Conservation (phyloP, 2,329 filamentous ascomycete species). For the Fusarium circinatum region DNA sequence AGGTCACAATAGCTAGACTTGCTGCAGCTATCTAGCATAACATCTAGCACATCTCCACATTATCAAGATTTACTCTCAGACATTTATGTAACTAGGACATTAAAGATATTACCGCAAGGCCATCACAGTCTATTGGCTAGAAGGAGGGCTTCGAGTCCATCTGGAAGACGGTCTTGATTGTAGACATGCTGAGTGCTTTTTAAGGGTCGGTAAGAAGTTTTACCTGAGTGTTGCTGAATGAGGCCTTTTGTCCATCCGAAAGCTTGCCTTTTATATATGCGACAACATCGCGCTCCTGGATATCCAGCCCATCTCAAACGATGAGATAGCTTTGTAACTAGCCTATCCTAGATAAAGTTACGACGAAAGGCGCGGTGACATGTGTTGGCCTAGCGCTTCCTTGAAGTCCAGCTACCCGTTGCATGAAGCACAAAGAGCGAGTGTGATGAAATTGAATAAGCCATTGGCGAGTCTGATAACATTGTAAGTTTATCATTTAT, state of each 20-base stretch:
- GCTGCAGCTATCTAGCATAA: too few species aligned
- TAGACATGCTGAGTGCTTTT: background rate
- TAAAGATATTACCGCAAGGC: too few species aligned
- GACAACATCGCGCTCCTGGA: background rate
- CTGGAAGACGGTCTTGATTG: background rate
- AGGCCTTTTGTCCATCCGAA: background rate
- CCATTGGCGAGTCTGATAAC: background rate
- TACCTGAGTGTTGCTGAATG: background rate
- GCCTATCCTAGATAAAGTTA: background rate
- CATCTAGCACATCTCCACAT: too few species aligned
- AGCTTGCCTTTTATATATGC: background rate
- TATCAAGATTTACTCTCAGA: too few species aligned
- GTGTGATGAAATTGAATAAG: accelerated
- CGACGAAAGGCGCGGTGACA: background rate
- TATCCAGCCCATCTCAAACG: background rate
- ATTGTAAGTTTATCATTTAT: background rate
- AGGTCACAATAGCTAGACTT: accelerated
- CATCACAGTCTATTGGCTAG: background rate
- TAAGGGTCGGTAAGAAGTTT: too few species aligned
- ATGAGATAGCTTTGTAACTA: background rate
- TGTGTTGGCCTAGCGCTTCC: too few species aligned
- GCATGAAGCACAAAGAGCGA: background rate
- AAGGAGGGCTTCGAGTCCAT: background rate
- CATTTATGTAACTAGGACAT: too few species aligned
- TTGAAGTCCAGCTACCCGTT: too few species aligned